Base-by-base conservation (phyloP, 441 rosid genomes). In the Geranium incanum region DNA sequence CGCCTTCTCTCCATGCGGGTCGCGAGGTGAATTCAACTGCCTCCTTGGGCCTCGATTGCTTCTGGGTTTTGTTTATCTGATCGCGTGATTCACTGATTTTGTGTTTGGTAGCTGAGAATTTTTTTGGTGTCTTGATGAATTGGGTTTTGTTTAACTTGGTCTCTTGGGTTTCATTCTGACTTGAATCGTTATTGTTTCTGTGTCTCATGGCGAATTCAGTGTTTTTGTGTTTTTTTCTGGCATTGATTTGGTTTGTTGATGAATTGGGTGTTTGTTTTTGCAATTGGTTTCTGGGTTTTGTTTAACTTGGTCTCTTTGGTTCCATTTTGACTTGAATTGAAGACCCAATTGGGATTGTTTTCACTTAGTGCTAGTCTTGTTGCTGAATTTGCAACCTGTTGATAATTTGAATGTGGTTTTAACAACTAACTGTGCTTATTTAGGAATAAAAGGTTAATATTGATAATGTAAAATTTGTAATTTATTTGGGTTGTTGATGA, bases 1-100 rank as follows among this genome's bases (percentile, higher is more conserved):
- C 96, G 0, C 78, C 91, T 41, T 71, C 87, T 45, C 91, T 84
- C 76, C 93, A 87, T 76, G 23, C 97, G 16, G 96, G 97, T 64
- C 97, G 92, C 8, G 99, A 94, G 93, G 97, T 89, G 60, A 28
- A 28, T 28, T 28, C 33, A 28, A 28, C 3, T 28, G 33, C 33
- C 33, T 28, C 33, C 33, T 28, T n/a, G 6, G 63, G 18, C 6
- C 21, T 6, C 18, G 28, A 43, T 6, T 62, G 73, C 38, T 0
- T 43, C 3, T 21, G n/a, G n/a, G 6, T 8, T 18, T 36, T 43
- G 59, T 39, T 3, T 23, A 16, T 0, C 43, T 45, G 50, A 6
- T 43, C 6, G 9, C 50, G 50, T 28, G 11, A 6, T 43, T 43
- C 50, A 43, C 0, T 39, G 19, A 39, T 19, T 74, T 68, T 63